Base-by-base conservation (phyloP, 768 basidiomycete genomes). In the Wakefieldia striispora region DNA sequence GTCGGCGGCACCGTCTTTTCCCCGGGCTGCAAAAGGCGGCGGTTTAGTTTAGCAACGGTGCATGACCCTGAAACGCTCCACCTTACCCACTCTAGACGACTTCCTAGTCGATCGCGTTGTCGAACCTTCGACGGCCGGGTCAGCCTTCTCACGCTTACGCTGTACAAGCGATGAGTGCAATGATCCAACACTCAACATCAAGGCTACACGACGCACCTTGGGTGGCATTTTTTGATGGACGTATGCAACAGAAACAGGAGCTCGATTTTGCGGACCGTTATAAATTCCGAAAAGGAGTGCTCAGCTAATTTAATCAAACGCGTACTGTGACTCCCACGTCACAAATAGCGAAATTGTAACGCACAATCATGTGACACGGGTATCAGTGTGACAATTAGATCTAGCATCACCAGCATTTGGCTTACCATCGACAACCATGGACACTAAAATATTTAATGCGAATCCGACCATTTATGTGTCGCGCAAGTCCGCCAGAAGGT, bases 391-490 rank as follows among this genome's bases (percentile, higher is more conserved):
- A 68, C 61, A 11, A n/a, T 16, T 36, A 54, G 50, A 53, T 59
- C 26, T 27, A n/a, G 13, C 13, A 23, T 23, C 3, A 6, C 23
- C 23, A 6, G 6, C 23, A 23, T 23, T 13, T 2, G 12, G 6
- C 14, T 26, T n/a, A 9, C 20, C 24, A 31, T 13, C 47, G 21
- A 47, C 58, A 56, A 54, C 43, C 48, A 84, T 83, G 81, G 63
- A 73, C 43, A 69, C 70, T 33, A 81, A 84, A 64, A 70, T 85
- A 45, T 91, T 84, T 77, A 98, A 98, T 69, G 88, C 88, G 16
- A 97, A 97, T 69, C 95, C 95, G 1, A 86, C 81, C 11, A 75
- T 98, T 34, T 89, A 93, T 65, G 65, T 72, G 0, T 60, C 78
- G 7, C 83, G 80, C 44, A 64, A 72, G 2, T 62, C 77, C 1